Evolutionary conservation across 768 basidiomycete genomes (phyloP).

Genomic region (Fistulinella prunicolor): DNA sequence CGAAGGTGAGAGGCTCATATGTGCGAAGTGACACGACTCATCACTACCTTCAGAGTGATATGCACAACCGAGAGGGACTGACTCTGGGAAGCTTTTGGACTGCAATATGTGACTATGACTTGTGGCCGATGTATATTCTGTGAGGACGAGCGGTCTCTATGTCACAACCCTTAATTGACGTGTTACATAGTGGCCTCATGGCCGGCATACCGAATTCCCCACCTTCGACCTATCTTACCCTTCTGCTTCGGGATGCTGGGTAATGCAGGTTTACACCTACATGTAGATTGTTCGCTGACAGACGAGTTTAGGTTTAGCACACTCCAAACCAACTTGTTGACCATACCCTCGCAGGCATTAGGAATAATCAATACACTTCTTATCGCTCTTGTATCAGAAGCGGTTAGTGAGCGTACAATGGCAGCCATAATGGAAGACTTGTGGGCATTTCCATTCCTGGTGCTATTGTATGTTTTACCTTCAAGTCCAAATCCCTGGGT

Average conservation of each 20-base stretch:
- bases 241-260: constrained; percentile 56
- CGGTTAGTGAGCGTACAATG: constrained; percentile 49
- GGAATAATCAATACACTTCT: constrained; percentile 52
- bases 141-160: not conserved
- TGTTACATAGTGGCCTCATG: constrained; percentile 42
- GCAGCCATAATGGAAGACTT: constrained; percentile 53
- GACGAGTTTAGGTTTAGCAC: too few species aligned
- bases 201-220: constrained; percentile 49
- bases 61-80: constrained; percentile 64
- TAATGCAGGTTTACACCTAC: constrained; percentile 6
- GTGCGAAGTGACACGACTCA: not conserved
- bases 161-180: not conserved
- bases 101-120: constrained; percentile 57
- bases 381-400: constrained; percentile 50
- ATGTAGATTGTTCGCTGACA: not conserved
- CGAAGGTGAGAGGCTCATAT: constrained; percentile 43
- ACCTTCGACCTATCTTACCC: constrained; percentile 55
- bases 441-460: constrained; percentile 61
- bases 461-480: constrained; percentile 51
- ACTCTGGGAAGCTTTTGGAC: constrained; percentile 48
- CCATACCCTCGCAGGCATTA: constrained; percentile 51
- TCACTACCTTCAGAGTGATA: too few species aligned
- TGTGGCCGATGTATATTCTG: constrained; percentile 67
- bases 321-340: too few species aligned
- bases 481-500: constrained; percentile 43